Evolutionary conservation across 2,329 filamentous ascomycete species (phyloP), one percentile per base, ranked within the genome.

Genomic region (Talaromyces sp.): DNA sequence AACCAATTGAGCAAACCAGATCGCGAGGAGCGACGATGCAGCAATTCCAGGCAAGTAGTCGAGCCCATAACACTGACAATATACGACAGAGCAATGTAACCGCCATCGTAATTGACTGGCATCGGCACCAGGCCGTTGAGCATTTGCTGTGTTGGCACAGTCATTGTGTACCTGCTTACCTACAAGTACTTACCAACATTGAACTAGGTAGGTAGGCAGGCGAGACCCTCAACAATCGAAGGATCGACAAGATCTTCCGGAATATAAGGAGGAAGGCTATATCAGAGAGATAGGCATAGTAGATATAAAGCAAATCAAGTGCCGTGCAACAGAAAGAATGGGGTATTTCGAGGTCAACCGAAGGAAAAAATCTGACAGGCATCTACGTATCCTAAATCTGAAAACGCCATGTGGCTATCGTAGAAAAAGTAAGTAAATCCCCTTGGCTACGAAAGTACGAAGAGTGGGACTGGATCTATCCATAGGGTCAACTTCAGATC

Each of bases 1-100:
- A 83, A 90, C 89, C 90, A 88, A 72, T 92, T 92, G 73, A 88
- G 87, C 63, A 85, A 75, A 8, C 90, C 90, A 72, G 85, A 86
- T 63, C 85, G 85, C 1, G 89, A 88, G 0, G 90, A 92, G 70
- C 91, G 84, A 66, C 91, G 83, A 74, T 95, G 91, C 61, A 96
- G 87, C 66, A 96, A 80, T 76, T 96, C 93, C 36, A 96, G 82
- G 0, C 92, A 93, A 3, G 92, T 92, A 60, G 87, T 84, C 58
- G 91, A 89, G 68, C 93, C 93, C 69, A 91, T 81, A 68, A 91
- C 87, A 73, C 92, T 95, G 69, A 89, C 83, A 51, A 90, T 78
- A 70, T 86, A 90, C 1, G 88, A 89, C 10, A 92, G 82, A 27
- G 89, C 83, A 13, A 94, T 84, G 70, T 91, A 89, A 45, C 87